A percentile compares a stretch with the other conserved stretches of the same genome.
Evolutionary conservation across 2,329 filamentous ascomycete genomes (phyloP).

Genomic region (Pseudogymnoascus sp.): DNA sequence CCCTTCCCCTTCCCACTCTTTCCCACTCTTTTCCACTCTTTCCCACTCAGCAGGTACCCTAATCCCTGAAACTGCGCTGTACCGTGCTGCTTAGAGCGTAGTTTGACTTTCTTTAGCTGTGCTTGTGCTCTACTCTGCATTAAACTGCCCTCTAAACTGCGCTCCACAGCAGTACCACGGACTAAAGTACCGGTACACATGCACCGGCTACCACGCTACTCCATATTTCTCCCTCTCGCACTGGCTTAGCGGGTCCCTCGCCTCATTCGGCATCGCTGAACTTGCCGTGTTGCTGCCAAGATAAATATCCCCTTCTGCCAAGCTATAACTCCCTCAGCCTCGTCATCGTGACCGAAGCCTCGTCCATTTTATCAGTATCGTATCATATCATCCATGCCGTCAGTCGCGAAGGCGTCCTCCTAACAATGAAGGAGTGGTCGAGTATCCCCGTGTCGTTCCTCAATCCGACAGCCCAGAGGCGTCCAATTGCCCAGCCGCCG

Average conservation of each 20-base stretch:
- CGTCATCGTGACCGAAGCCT: neutral
- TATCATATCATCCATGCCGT: neutral
- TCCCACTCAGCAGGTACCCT: neutral
- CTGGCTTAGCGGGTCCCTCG: neutral
- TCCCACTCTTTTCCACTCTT: neutral
- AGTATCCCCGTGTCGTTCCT: constrained; percentile 34
- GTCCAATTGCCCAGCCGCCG: constrained; percentile 9
- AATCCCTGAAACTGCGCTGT: neutral
- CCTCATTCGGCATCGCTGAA: neutral
- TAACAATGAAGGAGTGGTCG: neutral
- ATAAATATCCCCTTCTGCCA: neutral
- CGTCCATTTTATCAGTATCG: neutral
- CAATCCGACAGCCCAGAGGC: constrained; percentile 36
- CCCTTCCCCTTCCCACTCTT: neutral
- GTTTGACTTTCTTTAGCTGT: neutral
- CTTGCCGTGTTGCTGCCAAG: neutral
- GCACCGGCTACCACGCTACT: neutral
- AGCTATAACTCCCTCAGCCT: neutral
- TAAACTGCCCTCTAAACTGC: no score
- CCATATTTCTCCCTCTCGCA: neutral
- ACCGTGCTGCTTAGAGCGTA: neutral
- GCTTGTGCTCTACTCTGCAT: neutral
- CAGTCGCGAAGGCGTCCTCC: neutral
- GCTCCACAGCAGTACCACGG: neutral
- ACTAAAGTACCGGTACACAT: neutral